A percentile compares a stretch with the other conserved stretches of the same genome.
These are phyloP conservation scores for Trypanosoma vivax DNA, from an alignment of 208 protist genomes.

Conservation along the genomic window DNA sequence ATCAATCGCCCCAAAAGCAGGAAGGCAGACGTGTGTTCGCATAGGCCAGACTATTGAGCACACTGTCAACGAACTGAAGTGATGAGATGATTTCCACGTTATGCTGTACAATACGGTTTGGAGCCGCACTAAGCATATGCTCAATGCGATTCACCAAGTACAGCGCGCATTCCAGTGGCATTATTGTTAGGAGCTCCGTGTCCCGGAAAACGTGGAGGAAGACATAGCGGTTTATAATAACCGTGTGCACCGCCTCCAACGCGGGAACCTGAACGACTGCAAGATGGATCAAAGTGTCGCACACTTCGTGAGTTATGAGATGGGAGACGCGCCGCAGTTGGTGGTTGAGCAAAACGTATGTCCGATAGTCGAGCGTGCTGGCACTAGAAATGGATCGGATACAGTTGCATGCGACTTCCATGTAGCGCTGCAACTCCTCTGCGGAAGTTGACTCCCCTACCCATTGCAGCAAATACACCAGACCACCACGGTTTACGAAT, in stretches of 20 bases:
- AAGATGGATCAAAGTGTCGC: slow-evolving; percentile 48
- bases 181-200: slow-evolving; percentile 36
- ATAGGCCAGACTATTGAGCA: slow-evolving; percentile 58
- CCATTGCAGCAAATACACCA: slow-evolving; percentile 65
- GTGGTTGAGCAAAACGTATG: slow-evolving; percentile 61
- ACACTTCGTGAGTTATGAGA: slow-evolving; percentile 44
- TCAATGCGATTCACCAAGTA: slow-evolving; percentile 46
- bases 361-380: slow-evolving; percentile 42
- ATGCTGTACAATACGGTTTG: slow-evolving; percentile 55
- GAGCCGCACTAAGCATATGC: slow-evolving; percentile 39
- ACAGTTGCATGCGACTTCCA: slow-evolving; percentile 38
- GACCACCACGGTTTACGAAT: slow-evolving; percentile 54
- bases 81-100: slow-evolving; percentile 59
- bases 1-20: slow-evolving; percentile 34
- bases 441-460: slow-evolving; percentile 32
- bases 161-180: slow-evolving; percentile 35
- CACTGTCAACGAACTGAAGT: slow-evolving; percentile 56
- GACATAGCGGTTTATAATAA: slow-evolving; percentile 75
- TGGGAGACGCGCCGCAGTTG: slow-evolving; percentile 44
- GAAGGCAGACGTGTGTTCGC: slow-evolving; percentile 25
- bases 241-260: slow-evolving; percentile 47
- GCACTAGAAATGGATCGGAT: slow-evolving; percentile 32
- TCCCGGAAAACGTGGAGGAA: slow-evolving; percentile 70
- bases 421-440: slow-evolving; percentile 39
- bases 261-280: slow-evolving; percentile 33